Percentiles rank a stretch among this genome's conserved stretches.
Conservation (phyloP, 495 filamentous ascomycete species). For the Xylaria telfairii region DNA sequence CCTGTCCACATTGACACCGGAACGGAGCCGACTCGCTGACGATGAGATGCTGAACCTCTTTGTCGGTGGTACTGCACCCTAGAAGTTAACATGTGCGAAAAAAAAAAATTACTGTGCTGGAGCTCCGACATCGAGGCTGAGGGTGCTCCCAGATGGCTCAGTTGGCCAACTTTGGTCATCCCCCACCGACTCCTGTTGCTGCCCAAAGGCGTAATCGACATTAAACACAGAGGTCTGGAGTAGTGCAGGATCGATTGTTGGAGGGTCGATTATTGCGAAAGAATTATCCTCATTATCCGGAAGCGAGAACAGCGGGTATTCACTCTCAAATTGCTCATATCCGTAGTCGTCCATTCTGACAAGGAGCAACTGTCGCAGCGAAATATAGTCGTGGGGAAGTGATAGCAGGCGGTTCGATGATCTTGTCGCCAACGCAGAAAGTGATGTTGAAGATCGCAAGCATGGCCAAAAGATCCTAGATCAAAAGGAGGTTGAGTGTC, state of each 20-base stretch:
- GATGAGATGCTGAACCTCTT: background rate
- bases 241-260: background rate
- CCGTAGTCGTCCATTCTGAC: background rate
- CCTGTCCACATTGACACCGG: background rate
- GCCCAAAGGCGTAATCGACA: background rate
- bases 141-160: background rate
- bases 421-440: background rate
- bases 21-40: background rate
- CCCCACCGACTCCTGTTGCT: background rate
- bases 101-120: background rate
- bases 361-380: background rate
- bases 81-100: background rate
- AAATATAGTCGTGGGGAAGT: background rate
- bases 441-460: background rate
- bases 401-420: background rate
- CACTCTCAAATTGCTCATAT: background rate
- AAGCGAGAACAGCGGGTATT: background rate
- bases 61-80: background rate
- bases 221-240: background rate
- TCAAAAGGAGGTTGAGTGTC: background rate
- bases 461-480: background rate
- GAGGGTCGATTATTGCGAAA: background rate
- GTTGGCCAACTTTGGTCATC: background rate
- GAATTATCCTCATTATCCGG: background rate
- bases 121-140: background rate